Base-by-base conservation (phyloP, 2,329 filamentous ascomycete genomes). In the Botryosphaeria dothidea region DNA sequence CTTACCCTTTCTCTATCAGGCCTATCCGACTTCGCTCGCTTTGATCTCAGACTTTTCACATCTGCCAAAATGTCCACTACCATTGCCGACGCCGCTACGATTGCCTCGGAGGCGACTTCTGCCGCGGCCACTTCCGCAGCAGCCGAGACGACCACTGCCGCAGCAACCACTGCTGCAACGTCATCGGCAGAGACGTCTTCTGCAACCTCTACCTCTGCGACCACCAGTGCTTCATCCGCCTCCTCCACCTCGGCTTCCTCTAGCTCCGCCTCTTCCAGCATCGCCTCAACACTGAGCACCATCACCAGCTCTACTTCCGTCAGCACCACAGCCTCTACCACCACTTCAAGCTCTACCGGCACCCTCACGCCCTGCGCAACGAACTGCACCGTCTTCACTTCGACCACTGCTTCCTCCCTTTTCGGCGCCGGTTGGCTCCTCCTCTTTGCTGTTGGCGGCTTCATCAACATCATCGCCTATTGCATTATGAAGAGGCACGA, bases 301-400 rank as follows among this genome's bases (percentile, higher is more conserved):
- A 4, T 46, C 17, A 46, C 56, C n/a, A 60, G 25, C 56, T 31
- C 56, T 15, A 13, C 56, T 8, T 29, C 38, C 41, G 5, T n/a
- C 11, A 58, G 17, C n/a, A 27, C 54, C 36, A 43, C 60, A 17
- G 60, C 31, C 48, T 54, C 60, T 45, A 25, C 15, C 34, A 56
- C 61, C 17, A 54, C 61, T 15, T 25, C 36, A 8, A 25, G 46
- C 19, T 9, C 25, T 23, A 29, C 61, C 9, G 41, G 23, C 13
- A 36, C 61, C 36, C 11, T 64, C 36, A 64, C 61, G 19, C 48
- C 48, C n/a, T 64, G 61, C 49, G 17, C 61, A 31, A n/a, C n/a
- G n/a, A 34, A 64, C 48, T 64, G 61, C 38, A 56, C 48, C 36
- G 31, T 64, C 48, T 64, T 54, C 49, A 64, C 36, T 11, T 64